Evolutionary conservation across 1,284 basidiomycete species (phyloP), one percentile per base, ranked within the genome.

Genomic region (Cutaneotrichosporon arboriforme): DNA sequence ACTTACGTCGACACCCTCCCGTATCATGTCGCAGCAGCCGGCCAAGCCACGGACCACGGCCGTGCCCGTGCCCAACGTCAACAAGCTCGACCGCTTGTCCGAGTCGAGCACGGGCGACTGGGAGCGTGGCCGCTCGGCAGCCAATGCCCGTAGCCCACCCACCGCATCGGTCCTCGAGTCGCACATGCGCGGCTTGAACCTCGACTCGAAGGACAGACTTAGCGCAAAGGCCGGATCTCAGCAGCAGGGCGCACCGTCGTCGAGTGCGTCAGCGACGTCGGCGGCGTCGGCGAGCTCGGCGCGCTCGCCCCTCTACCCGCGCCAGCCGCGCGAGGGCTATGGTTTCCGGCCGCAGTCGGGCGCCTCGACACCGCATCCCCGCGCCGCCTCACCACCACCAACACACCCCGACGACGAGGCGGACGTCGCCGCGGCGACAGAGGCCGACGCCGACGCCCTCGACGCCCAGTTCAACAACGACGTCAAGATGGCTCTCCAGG

Each of bases 271-370:
- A 7, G 48, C n/a, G 3, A 20, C 40, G 15, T 37, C 34, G 8
- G 49, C 22, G 15, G 26, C 17, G 13, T 44, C 41, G 35, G 18
- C 18, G 0, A 15, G 20, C 38, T 46, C 46, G 15, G 46, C 46
- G 22, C 22, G 39, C 33, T 34, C 46, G 3, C 18, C 39, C 13
- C 40, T 38, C 20, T 41, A 60, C 42, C 64, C 62, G 12, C 55
- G 64, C 14, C 56, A 58, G 18, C 61, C 58, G 18, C 81, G 79
- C 52, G 88, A 90, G 49, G 88, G 86, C 49, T 89, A 89, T 73
- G 88, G 88, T 52, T 90, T 90, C 75, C 82, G 87, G 17, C 77
- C 81, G 8, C 69, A 79, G 34, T 87, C 85, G 18, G 85, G 84
- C 3, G 68, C 80, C 37, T 80, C 82, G n/a, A 87, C 86, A 3